Evolutionary conservation across 2,329 filamentous ascomycete species (phyloP).

Genomic region (Botrytis hyacinthi): DNA sequence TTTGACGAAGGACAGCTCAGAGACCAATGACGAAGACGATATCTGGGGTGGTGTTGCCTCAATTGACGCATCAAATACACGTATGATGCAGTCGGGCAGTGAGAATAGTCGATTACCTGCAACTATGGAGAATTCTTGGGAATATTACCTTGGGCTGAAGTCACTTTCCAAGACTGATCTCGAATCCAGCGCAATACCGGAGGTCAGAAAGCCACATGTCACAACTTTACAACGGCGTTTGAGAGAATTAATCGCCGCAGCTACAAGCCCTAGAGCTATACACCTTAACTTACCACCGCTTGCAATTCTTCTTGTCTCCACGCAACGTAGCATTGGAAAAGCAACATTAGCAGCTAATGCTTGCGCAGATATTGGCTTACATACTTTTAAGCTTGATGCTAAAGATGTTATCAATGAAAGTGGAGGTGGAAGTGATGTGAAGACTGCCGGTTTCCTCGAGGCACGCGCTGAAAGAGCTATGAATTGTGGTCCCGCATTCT

Average conservation of each 20-base stretch:
- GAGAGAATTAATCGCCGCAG: constrained; percentile 80
- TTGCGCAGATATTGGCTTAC: constrained; percentile 84
- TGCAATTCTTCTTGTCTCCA: constrained; percentile 84
- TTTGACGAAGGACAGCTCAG: constrained; percentile 50
- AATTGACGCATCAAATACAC: constrained; percentile 81
- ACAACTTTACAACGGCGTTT: constrained; percentile 67
- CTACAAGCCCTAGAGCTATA: constrained; percentile 82
- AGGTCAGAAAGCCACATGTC: constrained; percentile 51
- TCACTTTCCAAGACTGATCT: constrained; percentile 54
- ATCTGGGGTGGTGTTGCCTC: constrained; percentile 83
- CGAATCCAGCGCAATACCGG: constrained; percentile 43
- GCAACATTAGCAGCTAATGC: constrained; percentile 72
- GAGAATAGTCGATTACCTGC: constrained; percentile 79
- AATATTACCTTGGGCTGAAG: constrained; percentile 81
- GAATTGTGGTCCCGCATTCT: constrained; percentile 80
- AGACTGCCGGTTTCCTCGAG: constrained; percentile 87
- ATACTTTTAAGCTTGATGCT: constrained; percentile 84
- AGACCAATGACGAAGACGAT: constrained; percentile 58
- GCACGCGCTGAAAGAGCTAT: constrained; percentile 85
- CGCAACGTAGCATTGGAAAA: constrained; percentile 91
- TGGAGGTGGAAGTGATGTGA: constrained; percentile 83
- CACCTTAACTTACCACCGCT: constrained; percentile 85
- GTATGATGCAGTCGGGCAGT: constrained; percentile 88
- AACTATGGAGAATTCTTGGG: constrained; percentile 75
- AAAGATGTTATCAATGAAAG: constrained; percentile 95